phyloP scores from a whole-genome alignment of 495 filamentous ascomycete genomes.

The Acidomyces sp. region DNA sequence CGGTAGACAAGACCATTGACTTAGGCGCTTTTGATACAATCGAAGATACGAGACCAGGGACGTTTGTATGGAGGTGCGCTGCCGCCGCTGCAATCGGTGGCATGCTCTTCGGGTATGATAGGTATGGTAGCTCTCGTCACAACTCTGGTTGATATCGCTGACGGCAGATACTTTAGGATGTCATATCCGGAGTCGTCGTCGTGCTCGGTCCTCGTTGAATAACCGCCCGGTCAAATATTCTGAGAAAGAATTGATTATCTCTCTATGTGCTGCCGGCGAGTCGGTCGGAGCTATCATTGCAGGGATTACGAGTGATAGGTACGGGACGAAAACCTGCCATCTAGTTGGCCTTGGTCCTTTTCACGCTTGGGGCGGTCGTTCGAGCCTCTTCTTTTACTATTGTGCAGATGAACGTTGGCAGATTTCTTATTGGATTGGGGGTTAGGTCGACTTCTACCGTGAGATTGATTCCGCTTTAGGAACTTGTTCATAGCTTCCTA shows the following conservation, averaged over 20 bases:
- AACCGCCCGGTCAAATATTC: constrained; percentile 58
- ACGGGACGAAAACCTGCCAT: background rate
- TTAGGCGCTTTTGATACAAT: background rate
- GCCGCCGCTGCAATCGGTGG: constrained; percentile 74
- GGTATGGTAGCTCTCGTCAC: too few species aligned
- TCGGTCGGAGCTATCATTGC: background rate
- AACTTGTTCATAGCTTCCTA: constrained; percentile 61
- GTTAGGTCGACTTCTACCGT: constrained; percentile 52
- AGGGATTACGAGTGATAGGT: background rate
- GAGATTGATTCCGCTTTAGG: too few species aligned
- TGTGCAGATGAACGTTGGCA: background rate
- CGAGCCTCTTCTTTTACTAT: background rate
- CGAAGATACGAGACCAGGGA: background rate
- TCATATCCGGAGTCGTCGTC: constrained; percentile 56
- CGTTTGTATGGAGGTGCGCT: constrained; percentile 21
- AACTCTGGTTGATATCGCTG: too few species aligned
- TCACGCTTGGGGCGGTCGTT: background rate
- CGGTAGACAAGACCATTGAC: too few species aligned
- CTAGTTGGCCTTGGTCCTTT: background rate
- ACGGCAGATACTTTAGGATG: too few species aligned
- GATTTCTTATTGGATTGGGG: constrained; percentile 27
- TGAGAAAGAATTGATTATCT: background rate
- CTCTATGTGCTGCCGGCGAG: background rate
- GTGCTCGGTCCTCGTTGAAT: constrained; percentile 56
- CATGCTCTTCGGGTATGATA: constrained; percentile 77